Evolutionary conservation across 768 basidiomycete genomes (phyloP).

Genomic region (Hemileccinum rubropunctum): DNA sequence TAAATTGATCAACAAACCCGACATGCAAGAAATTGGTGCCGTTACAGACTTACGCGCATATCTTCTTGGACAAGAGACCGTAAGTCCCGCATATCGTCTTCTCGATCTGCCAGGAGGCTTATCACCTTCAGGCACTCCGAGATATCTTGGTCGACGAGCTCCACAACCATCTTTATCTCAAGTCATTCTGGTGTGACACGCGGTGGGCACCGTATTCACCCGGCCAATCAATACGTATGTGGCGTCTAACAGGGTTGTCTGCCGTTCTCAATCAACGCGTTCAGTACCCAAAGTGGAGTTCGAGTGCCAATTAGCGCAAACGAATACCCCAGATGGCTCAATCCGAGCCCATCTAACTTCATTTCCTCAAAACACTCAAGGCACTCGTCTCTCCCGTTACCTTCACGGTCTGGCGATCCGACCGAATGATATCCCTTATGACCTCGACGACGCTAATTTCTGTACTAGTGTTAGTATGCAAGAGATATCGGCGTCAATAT

Average conservation of each 20-base stretch:
- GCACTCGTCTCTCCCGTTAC: conserved; percentile 58
- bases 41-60: conserved; percentile 85
- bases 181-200: conserved; percentile 93
- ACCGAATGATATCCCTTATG: conserved; percentile 76
- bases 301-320: conserved; percentile 43
- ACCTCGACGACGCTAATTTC: conserved; percentile 46
- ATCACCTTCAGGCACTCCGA: conserved; percentile 63
- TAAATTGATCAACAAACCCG: conserved; percentile 86
- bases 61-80: conserved; percentile 81
- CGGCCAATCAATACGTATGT: conserved; percentile 74
- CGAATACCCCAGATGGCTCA: conserved; percentile 19
- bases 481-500: conserved; percentile 20
- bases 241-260: background rate
- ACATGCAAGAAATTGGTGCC: conserved; percentile 96
- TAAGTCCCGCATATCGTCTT: conserved; percentile 35
- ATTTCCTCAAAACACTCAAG: conserved; percentile 39
- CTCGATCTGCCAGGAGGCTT: background rate
- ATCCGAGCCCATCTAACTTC: conserved; percentile 31
- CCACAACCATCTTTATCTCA: conserved; percentile 95
- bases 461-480: conserved; percentile 18
- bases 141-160: conserved; percentile 95
- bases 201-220: conserved; percentile 85
- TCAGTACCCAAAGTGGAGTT: conserved; percentile 69
- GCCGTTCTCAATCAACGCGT: conserved; percentile 7
- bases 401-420: conserved; percentile 63